Base-by-base conservation (phyloP, 1,139 yeast species). In the Barnettozyma hawaiiensis region DNA sequence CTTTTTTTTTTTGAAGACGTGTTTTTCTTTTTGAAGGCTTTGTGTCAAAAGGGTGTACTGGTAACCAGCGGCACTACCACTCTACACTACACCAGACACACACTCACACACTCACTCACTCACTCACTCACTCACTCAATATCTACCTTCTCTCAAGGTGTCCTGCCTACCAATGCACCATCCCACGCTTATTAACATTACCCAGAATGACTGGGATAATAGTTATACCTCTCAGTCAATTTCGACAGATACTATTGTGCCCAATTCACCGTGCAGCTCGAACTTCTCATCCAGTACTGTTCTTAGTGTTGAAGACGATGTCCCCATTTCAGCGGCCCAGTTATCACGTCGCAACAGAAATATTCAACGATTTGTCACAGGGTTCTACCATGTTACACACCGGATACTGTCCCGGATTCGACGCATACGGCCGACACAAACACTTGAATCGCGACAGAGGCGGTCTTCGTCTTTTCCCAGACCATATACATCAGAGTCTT, bases 11-110 rank as follows among this genome's bases (percentile, higher is more conserved):
- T n/a, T n/a, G n/a, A n/a, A n/a, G n/a, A n/a, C n/a, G n/a, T n/a
- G n/a, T n/a, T n/a, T n/a, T n/a, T n/a, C 4, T 31, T 38, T 38
- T 38, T 38, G 31, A 19, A 19, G 41, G 16, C 15, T 38, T 38
- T 38, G 41, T 38, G 41, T 38, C 41, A 38, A 33, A 14, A 18
- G n/a, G n/a, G n/a, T n/a, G n/a, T n/a, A n/a, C n/a, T n/a, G n/a
- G n/a, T n/a, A n/a, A n/a, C n/a, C n/a, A n/a, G n/a, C n/a, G n/a
- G n/a, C n/a, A n/a, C n/a, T n/a, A n/a, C n/a, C n/a, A n/a, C n/a
- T n/a, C n/a, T n/a, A n/a, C n/a, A n/a, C n/a, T n/a, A n/a, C n/a
- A n/a, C n/a, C n/a, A n/a, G n/a, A n/a, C n/a, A n/a, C n/a, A n/a
- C n/a, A n/a, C n/a, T n/a, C n/a, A n/a, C n/a, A n/a, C n/a, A n/a